These are phyloP conservation scores for Choricystis sp. DNA, from an alignment of 139 green algal species.

Conservation along the genomic window DNA sequence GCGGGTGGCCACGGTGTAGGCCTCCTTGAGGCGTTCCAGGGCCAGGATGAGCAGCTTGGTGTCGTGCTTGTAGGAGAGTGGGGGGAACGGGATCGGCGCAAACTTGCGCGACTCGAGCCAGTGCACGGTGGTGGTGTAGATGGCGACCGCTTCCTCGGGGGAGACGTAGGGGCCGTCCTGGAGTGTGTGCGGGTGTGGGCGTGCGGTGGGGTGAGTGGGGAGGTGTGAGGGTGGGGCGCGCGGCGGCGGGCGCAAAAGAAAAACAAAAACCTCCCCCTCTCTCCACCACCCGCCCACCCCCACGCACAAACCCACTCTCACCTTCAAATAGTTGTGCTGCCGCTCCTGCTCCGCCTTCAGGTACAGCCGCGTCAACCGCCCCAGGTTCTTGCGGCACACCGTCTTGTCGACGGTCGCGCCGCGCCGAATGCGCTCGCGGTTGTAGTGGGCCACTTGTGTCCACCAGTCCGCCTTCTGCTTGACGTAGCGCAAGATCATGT, in stretches of 20 bases:
- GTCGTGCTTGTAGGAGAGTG: slow-evolving; percentile 99
- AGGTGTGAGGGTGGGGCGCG: too few species aligned
- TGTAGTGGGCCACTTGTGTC: slow-evolving; percentile 99
- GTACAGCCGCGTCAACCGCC: slow-evolving; percentile 92
- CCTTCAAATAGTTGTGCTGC: slow-evolving; percentile 99
- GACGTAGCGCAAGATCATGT: slow-evolving; percentile 99
- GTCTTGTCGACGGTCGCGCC: slow-evolving; percentile 99
- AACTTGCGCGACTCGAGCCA: slow-evolving; percentile 98
- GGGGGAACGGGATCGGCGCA: slow-evolving; percentile 93
- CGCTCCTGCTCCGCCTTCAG: slow-evolving; percentile 97
- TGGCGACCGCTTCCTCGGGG: slow-evolving; percentile 90
- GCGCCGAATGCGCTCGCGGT: slow-evolving; percentile 94
- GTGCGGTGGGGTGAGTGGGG: background rate
- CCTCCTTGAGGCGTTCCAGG: slow-evolving; percentile 96
- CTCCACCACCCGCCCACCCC: too few species aligned
- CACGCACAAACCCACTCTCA: too few species aligned
- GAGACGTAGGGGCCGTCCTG: slow-evolving; percentile 74
- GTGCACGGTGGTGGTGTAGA: slow-evolving; percentile 97
- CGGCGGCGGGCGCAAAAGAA: background rate
- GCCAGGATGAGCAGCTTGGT: slow-evolving; percentile 99
- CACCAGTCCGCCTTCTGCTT: slow-evolving; percentile 99
- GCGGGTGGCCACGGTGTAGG: slow-evolving; percentile 85
- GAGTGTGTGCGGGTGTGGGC: background rate
- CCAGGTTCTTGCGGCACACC: slow-evolving; percentile 98
- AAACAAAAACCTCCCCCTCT: background rate